Base-by-base conservation (phyloP, 2,329 filamentous ascomycete genomes). In the Thielaviopsis ethacetica region DNA sequence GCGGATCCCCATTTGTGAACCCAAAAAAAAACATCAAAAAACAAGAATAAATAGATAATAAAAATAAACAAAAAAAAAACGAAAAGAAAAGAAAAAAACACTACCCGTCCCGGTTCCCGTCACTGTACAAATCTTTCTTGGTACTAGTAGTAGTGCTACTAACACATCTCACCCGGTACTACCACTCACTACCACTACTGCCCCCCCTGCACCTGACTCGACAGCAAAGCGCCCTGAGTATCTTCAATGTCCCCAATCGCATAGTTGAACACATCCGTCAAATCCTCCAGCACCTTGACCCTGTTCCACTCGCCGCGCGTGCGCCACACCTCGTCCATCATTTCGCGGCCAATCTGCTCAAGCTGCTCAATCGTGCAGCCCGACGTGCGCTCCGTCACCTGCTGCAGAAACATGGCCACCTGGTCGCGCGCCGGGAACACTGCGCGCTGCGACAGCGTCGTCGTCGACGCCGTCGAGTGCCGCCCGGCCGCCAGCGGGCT, bases 251-350 rank as follows among this genome's bases (percentile, higher is more conserved):
- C 86, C 24, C 71, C 67, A 61, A 89, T 83, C 13, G 82, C 82
- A 30, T 83, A 81, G 65, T 94, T 91, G 69, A 95, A 95, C 4
- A 86, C 81, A 17, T 78, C 75, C 50, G 75, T 75, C 44, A 94
- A 77, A 44, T 76, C 73, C 53, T 73, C 73, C 15, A 84, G 76
- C 15, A 95, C 90, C 65, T 78, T 77, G 65, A 83, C 84, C 51
- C 93, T 82, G 71, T 98, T 93, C 81, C 88, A 93, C 66, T 94
- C 84, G 54, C 82, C 78, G 55, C 90, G 80, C 62, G 79, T 80
- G 62, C 77, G 78, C 93, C 93, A 98, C 52, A 97, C 80, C 63
- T 84, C 82, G 62, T 91, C 86, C 91, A 97, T 97, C 63, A 97
- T 75, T 64, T 85, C 83, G 7, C 90, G 85, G 69, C 91, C 91